These are phyloP conservation scores for Kluyveromyces dobzhanskii DNA, from an alignment of 805 yeast species.

Conservation along the genomic window DNA sequence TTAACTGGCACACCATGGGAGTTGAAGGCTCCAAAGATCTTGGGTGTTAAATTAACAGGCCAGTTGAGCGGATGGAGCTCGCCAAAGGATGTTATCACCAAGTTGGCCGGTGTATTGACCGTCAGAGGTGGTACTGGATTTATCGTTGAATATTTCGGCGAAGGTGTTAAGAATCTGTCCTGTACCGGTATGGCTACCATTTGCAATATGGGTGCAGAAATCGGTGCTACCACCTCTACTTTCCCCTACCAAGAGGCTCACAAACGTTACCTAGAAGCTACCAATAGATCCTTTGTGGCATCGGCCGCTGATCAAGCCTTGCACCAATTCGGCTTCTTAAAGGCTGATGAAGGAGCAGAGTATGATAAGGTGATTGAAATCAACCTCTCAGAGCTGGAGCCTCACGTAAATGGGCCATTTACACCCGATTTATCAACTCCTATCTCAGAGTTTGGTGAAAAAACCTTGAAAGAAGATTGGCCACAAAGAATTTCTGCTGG, in stretches of 20 bases:
- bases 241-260: conserved; percentile 90
- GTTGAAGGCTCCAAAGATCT: conserved; percentile 89
- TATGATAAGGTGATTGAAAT: conserved; percentile 91
- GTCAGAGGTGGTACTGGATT: conserved; percentile 98
- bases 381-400: conserved; percentile 79
- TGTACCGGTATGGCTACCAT: conserved; percentile 99
- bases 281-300: conserved; percentile 77
- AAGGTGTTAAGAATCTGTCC: conserved; percentile 79
- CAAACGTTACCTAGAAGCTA: conserved; percentile 70
- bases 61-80: conserved; percentile 87
- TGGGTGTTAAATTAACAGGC: conserved; percentile 93
- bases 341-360: conserved; percentile 81
- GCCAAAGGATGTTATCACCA: conserved; percentile 93
- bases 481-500: conserved; percentile 85
- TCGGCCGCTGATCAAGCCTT: conserved; percentile 61
- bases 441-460: conserved; percentile 68
- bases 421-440: conserved; percentile 97
- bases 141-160: conserved; percentile 95
- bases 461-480: conserved; percentile 71
- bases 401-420: conserved; percentile 95
- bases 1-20: conserved; percentile 98
- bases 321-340: conserved; percentile 50
- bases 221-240: conserved; percentile 96
- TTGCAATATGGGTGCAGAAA: conserved; percentile 99
- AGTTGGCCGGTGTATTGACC: conserved; percentile 84